Evolutionary conservation across 2,329 filamentous ascomycete genomes (phyloP).

Genomic region (Ophiostoma sp.): DNA sequence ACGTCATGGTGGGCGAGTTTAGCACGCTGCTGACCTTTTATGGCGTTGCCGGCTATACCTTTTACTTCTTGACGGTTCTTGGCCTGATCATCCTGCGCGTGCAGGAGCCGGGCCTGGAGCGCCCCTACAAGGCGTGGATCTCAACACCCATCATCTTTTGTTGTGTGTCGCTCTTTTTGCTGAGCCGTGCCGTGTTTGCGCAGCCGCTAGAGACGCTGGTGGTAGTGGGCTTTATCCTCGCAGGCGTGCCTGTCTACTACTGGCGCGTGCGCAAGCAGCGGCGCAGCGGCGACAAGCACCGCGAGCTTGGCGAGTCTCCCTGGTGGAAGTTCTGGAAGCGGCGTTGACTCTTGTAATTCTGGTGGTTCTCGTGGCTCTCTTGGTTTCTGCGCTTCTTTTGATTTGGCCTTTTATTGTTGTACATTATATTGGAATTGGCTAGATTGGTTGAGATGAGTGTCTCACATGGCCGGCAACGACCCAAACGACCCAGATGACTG

Average conservation of each 20-base stretch:
- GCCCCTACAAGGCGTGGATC: conserved; percentile 95
- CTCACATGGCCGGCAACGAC: background rate
- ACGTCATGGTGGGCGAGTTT: conserved; percentile 85
- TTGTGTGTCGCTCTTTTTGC: conserved; percentile 88
- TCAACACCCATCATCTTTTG: conserved; percentile 96
- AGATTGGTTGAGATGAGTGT: background rate
- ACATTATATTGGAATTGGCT: background rate
- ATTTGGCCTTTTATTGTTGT: background rate
- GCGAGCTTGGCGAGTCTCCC: conserved; percentile 36
- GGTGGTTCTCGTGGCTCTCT: background rate
- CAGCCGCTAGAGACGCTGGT: conserved; percentile 85
- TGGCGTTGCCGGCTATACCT: conserved; percentile 92
- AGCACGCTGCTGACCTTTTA: conserved; percentile 91
- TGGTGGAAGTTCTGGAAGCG: conserved; percentile 60
- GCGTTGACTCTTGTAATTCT: conserved; percentile 25
- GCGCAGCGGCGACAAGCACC: conserved; percentile 41
- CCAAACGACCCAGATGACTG: background rate
- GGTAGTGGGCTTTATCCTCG: conserved; percentile 77
- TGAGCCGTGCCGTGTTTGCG: conserved; percentile 82
- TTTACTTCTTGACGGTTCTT: conserved; percentile 93
- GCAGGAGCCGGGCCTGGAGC: conserved; percentile 76
- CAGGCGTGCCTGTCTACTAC: conserved; percentile 82
- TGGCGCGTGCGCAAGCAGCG: conserved; percentile 63
- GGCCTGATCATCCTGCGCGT: conserved; percentile 88
- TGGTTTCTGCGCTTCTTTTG: background rate